phyloP scores from a whole-genome alignment of 164 flowering plant species.

The Aristolochia californica region DNA sequence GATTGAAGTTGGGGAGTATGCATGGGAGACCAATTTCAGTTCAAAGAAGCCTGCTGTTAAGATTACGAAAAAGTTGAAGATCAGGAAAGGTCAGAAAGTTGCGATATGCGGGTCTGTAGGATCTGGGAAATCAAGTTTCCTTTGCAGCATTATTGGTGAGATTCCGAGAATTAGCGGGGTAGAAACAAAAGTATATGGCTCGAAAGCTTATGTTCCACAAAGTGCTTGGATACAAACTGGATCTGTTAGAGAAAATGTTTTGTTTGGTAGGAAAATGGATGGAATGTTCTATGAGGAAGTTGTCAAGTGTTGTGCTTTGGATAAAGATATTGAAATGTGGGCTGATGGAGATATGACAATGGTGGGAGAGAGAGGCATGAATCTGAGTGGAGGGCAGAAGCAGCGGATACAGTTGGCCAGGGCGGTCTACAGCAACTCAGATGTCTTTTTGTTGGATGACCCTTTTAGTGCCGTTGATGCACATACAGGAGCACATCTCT shows the following conservation, averaged over 20 bases:
- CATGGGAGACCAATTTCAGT: conserved; percentile 39
- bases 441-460: conserved; percentile 72
- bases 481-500: conserved; percentile 73
- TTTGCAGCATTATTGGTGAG: conserved; percentile 65
- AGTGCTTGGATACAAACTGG: conserved; percentile 89
- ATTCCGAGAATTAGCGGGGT: conserved; percentile 51
- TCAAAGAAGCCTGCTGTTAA: conserved; percentile 33
- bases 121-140: conserved; percentile 75
- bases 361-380: conserved; percentile 77
- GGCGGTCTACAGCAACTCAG: conserved; percentile 59
- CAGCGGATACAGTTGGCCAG: conserved; percentile 79
- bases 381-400: conserved; percentile 85
- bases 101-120: conserved; percentile 86
- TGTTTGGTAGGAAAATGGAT: conserved; percentile 69
- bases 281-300: conserved; percentile 38
- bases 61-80: conserved; percentile 29
- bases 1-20: conserved; percentile 43
- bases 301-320: conserved; percentile 57
- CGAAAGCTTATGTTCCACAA: conserved; percentile 76
- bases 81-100: conserved; percentile 50
- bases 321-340: conserved; percentile 60
- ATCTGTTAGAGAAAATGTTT: conserved; percentile 57
- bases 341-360: conserved; percentile 41
- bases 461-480: conserved; percentile 94
- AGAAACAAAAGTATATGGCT: conserved; percentile 42